Conservation (phyloP, 441 rosid species). For the Lepidium campestre region DNA sequence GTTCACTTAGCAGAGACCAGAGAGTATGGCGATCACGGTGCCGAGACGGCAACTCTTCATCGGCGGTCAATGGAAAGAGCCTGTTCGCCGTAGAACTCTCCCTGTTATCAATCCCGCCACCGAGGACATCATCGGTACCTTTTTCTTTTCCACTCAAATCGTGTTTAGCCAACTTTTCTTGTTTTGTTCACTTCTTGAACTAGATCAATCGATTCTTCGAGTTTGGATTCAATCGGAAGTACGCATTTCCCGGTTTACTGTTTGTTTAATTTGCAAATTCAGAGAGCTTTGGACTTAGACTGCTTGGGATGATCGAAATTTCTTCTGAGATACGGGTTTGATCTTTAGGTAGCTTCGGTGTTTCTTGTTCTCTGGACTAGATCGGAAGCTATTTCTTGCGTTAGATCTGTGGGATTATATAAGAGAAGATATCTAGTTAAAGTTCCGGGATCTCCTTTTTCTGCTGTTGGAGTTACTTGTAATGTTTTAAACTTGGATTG, state of each 20-base stretch:
- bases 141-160: not conserved
- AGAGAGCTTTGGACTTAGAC: not conserved
- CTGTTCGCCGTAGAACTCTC: slow-evolving; percentile 60
- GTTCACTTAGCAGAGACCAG: not conserved
- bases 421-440: not conserved
- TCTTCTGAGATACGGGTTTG: not conserved
- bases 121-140: slow-evolving; percentile 66
- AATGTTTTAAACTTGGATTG: not conserved
- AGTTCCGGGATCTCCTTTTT: not conserved
- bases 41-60: slow-evolving; percentile 76
- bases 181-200: not conserved
- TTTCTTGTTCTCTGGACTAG: not conserved
- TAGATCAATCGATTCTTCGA: not conserved
- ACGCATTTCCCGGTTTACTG: not conserved
- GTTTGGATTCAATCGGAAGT: not conserved
- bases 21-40: slow-evolving; percentile 40
- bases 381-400: not conserved
- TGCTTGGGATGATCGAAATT: not conserved
- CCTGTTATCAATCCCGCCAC: slow-evolving; percentile 81
- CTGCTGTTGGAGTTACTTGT: not conserved
- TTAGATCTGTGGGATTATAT: slow-evolving; percentile 2
- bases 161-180: not conserved
- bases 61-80: slow-evolving; percentile 81
- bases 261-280: not conserved
- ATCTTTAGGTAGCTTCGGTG: not conserved